These are phyloP conservation scores for Eimeria tenella DNA, from an alignment of 169 alveolate genomes.

Conservation along the genomic window DNA sequence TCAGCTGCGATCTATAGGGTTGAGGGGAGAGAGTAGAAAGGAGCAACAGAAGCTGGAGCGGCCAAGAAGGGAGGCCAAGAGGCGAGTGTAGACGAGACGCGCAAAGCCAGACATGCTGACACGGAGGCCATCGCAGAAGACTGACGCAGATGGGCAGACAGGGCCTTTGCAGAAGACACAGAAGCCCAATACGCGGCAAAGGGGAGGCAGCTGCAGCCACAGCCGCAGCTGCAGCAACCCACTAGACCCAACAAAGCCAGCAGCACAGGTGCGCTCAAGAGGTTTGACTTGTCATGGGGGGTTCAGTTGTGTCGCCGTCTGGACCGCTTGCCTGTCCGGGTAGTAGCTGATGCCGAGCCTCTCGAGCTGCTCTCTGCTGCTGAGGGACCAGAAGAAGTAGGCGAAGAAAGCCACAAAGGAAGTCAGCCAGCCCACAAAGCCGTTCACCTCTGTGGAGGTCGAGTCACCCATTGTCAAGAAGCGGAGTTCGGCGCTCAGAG, in stretches of 20 bases:
- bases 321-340: background rate
- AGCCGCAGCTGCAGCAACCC: too few species aligned
- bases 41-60: too few species aligned
- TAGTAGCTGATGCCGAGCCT: background rate
- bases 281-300: background rate
- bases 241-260: too few species aligned
- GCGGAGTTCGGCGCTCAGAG: background rate
- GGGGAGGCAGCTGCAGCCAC: too few species aligned
- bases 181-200: too few species aligned
- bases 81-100: too few species aligned
- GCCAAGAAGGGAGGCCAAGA: too few species aligned
- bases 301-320: background rate
- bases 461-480: slow-evolving; percentile 8
- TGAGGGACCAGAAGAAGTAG: background rate
- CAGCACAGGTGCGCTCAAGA: too few species aligned
- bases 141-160: background rate
- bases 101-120: too few species aligned
- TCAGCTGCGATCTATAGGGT: too few species aligned
- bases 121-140: background rate
- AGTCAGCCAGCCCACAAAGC: slow-evolving; percentile 37
- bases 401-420: slow-evolving; percentile 42
- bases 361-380: slow-evolving; percentile 10
- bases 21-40: too few species aligned
- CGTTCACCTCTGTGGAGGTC: slow-evolving; percentile 40
- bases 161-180: too few species aligned